Evolutionary conservation across 2,329 filamentous ascomycete genomes (phyloP), one percentile per base, ranked within the genome.

Genomic region (Bipolaris sorokiniana): DNA sequence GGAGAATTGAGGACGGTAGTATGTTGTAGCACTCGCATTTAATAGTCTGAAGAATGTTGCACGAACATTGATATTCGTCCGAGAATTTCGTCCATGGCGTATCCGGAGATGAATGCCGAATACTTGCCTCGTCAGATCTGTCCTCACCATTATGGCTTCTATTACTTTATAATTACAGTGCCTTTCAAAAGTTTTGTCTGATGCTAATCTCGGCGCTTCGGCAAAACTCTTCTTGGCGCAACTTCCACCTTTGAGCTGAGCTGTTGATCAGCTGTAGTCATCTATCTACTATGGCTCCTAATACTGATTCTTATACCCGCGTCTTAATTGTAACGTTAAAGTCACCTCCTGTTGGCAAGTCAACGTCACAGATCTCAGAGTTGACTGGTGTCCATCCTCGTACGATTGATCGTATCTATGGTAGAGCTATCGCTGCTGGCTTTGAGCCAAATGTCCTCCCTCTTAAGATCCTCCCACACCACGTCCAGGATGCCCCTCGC

Each of bases 331-430:
- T 60, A 46, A 34, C 23, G 18, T 36, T 58, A 16, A 61, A 54
- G n/a, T 36, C 9, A 40, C 5, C 22, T 22, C n/a, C n/a, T n/a
- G n/a, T n/a, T n/a, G n/a, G n/a, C n/a, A n/a, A n/a, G n/a, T n/a
- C n/a, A n/a, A n/a, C 18, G 26, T 52, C 10, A 42, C 3, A 61
- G 10, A 34, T 61, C 13, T 41, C 23, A 22, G 28, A 40, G 36
- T 20, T 54, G 2, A 57, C 50, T 36, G 33, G 54, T 16, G 31
- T 57, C 5, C 15, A 37, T 26, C 26, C 36, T 28, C 47, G 26
- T 48, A 61, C 42, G 15, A 33, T 61, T 23, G n/a, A 57, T 48
- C 7, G 13, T 36, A 58, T 61, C 36, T 61, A 56, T 40, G 33
- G 20, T 28, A 41, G 48, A 42, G 59, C 59, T 23, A 61, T 58